Evolutionary conservation across 2,329 filamentous ascomycete species (phyloP).

Genomic region (Claviceps maximensis): DNA sequence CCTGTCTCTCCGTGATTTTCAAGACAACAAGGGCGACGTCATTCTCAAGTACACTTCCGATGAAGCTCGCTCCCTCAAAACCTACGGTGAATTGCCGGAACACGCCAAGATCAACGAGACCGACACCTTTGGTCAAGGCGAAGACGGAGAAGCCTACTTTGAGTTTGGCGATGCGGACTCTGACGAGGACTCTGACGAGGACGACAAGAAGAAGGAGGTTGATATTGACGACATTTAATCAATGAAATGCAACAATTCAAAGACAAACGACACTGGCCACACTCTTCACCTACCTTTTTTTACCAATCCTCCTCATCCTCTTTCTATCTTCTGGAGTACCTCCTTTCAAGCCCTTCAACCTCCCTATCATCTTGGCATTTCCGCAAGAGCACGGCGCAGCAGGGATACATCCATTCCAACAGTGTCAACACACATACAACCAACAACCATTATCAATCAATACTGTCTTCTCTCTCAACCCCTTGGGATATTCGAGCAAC

Average conservation of each 20-base stretch:
- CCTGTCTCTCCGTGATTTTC: slow-evolving; percentile 78
- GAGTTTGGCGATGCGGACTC: slow-evolving; percentile 93
- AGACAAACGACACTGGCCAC: slow-evolving; percentile 4
- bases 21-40: slow-evolving; percentile 93
- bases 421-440: neutral
- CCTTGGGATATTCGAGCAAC: slow-evolving; percentile 10
- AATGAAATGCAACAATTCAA: slow-evolving; percentile 1
- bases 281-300: slow-evolving; percentile 1
- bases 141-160: slow-evolving; percentile 92
- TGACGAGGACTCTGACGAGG: slow-evolving; percentile 37
- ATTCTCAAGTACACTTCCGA: slow-evolving; percentile 94
- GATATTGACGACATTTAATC: slow-evolving; percentile 89
- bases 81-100: slow-evolving; percentile 94
- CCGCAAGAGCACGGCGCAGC: neutral
- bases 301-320: neutral
- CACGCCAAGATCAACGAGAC: slow-evolving; percentile 99
- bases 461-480: slow-evolving; percentile 56
- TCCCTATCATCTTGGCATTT: neutral
- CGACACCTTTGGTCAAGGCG: slow-evolving; percentile 82
- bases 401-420: slow-evolving; percentile 11
- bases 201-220: slow-evolving; percentile 59
- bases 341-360: neutral
- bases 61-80: slow-evolving; percentile 88
- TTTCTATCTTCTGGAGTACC: neutral
- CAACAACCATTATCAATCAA: slow-evolving; percentile 15